phyloP scores from a whole-genome alignment of 2,329 filamentous ascomycete genomes.

The Lanzia echinophila region DNA sequence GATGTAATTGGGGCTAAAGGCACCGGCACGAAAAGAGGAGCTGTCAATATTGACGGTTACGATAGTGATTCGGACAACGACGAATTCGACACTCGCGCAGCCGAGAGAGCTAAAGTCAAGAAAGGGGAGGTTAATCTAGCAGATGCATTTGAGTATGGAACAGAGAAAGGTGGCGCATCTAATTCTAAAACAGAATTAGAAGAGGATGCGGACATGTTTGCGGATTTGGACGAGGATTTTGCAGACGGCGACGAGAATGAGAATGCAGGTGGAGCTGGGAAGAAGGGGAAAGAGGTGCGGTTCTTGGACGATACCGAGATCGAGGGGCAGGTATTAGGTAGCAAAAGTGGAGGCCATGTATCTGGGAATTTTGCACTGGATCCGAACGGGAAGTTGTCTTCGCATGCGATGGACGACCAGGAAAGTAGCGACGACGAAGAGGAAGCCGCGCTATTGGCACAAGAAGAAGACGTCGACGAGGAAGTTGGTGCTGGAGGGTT shows the following conservation, averaged over 20 bases:
- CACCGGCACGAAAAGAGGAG: constrained; percentile 76
- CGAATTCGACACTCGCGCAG: constrained; percentile 71
- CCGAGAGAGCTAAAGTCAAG: constrained; percentile 44
- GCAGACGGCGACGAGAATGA: constrained; percentile 48
- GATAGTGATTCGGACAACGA: constrained; percentile 92
- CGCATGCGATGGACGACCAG: constrained; percentile 33
- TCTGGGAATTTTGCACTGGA: constrained; percentile 54
- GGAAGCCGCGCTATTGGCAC: constrained; percentile 67
- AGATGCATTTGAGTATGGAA: constrained; percentile 48
- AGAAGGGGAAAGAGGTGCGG: constrained; percentile 55
- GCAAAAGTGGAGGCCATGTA: constrained; percentile 66
- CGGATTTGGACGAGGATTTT: constrained; percentile 54
- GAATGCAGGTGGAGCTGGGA: constrained; percentile 43
- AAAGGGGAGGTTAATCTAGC: constrained; percentile 43
- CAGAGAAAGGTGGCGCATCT: constrained; percentile 25
- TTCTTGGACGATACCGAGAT: constrained; percentile 60
- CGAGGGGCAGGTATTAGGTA: constrained; percentile 68
- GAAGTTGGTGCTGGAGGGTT: constrained; percentile 86
- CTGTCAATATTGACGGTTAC: constrained; percentile 94
- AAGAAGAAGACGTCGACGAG: constrained; percentile 74
- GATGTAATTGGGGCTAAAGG: constrained; percentile 80
- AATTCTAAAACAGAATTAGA: constrained; percentile 41
- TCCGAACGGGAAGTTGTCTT: constrained; percentile 40
- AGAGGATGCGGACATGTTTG: constrained; percentile 82
- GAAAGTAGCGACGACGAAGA: constrained; percentile 55